These are phyloP conservation scores for Trichoderma brevicompactum DNA, from an alignment of 2,329 filamentous ascomycete species.

Conservation along the genomic window DNA sequence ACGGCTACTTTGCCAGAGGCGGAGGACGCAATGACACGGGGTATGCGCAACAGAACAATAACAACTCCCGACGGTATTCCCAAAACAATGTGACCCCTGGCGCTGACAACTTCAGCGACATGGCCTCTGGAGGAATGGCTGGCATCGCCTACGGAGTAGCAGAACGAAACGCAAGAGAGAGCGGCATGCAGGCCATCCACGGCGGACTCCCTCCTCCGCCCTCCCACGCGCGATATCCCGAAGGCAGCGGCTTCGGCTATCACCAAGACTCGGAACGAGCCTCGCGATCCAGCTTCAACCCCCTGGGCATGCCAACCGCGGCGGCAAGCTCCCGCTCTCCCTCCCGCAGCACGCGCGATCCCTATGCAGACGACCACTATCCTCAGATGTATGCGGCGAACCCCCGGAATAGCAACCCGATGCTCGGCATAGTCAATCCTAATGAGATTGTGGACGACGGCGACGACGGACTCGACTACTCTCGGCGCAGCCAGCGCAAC, in stretches of 20 bases:
- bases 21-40: conserved; percentile 21
- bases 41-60: conserved; percentile 11
- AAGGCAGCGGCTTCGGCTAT: conserved; percentile 21
- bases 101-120: conserved; percentile 68
- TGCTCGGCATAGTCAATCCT: conserved; percentile 70
- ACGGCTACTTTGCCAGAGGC: conserved; percentile 7
- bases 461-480: conserved; percentile 75
- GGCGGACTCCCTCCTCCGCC: conserved; percentile 46
- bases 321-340: conserved; percentile 47
- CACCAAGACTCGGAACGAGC: conserved; percentile 33
- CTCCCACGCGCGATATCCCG: conserved; percentile 40
- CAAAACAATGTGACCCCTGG: conserved; percentile 59
- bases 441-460: conserved; percentile 84
- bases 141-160: conserved; percentile 70
- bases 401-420: conserved; percentile 50
- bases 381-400: conserved; percentile 59
- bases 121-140: conserved; percentile 67
- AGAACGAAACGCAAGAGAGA: conserved; percentile 66
- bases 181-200: conserved; percentile 66
- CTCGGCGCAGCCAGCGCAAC: conserved; percentile 50
- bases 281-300: conserved; percentile 49
- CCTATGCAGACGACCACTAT: conserved; percentile 69
- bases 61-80: conserved; percentile 20
- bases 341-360: conserved; percentile 55
- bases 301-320: conserved; percentile 42